Evolutionary conservation across 441 rosid genomes (phyloP).

Genomic region (Theobroma grandiflorum): DNA sequence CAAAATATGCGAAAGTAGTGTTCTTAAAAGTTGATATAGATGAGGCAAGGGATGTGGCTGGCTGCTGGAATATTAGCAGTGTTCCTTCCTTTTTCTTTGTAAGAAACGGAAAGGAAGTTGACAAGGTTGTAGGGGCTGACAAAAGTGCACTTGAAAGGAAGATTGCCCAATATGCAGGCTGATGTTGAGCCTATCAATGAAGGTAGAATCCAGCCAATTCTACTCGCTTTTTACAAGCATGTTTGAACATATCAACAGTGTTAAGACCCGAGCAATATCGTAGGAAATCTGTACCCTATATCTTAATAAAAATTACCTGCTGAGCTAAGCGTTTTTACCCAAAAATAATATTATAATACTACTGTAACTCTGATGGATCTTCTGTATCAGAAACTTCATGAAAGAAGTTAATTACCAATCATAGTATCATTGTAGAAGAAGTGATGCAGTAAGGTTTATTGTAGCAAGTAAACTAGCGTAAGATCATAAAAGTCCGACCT

Average conservation of each 20-base stretch:
- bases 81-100: constrained; percentile 79
- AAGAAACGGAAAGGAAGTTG: constrained; percentile 79
- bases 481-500: too few species aligned
- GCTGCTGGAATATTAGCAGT: constrained; percentile 74
- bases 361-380: too few species aligned
- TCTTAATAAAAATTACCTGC: background rate
- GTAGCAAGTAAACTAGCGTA: too few species aligned
- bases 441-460: too few species aligned
- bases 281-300: background rate
- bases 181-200: constrained; percentile 20
- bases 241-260: constrained; percentile 16
- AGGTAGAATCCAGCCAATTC: background rate
- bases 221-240: background rate
- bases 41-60: constrained; percentile 78
- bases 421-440: too few species aligned
- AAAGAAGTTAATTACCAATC: too few species aligned
- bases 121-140: constrained; percentile 86
- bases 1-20: constrained; percentile 60
- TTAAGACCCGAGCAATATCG: background rate
- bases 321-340: background rate
- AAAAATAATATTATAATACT: too few species aligned
- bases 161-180: constrained; percentile 61
- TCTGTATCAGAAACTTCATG: too few species aligned
- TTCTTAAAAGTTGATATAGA: constrained; percentile 92
- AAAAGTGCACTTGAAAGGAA: constrained; percentile 73